Base-by-base conservation (phyloP, 1,139 yeast genomes). In the Taiozyma sp. region DNA sequence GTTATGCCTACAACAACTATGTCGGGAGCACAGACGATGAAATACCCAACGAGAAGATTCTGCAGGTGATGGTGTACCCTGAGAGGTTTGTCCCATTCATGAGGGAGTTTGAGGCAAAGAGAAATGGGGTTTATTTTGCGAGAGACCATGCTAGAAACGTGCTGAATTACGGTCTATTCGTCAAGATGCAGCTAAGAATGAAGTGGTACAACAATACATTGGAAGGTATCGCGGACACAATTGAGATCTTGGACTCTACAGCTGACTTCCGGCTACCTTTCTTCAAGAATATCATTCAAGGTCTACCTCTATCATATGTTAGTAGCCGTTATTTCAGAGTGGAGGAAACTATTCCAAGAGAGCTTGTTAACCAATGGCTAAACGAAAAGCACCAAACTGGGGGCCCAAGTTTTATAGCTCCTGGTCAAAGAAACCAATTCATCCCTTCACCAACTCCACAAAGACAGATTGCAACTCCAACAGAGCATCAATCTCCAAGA, bases 111-210 rank as follows among this genome's bases (percentile, higher is more conserved):
- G 39, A 44, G 14, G 19, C 6, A 4, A 19, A 34, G 9, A 35
- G 51, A 32, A 30, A 26, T 10, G 22, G 42, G 10, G 7, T 30
- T 2, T 7, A 34, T 6, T 29, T 13, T 10, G 34, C 35, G 2
- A 35, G 26, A 8, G 14, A 8, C 1, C 32, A 22, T 13, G 30
- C 26, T 2, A 21, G 26, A 4, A 52, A 54, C 32, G 43, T 51
- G 1, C 28, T 53, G 1, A n/a, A 41, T 10, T 9, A 48, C 6
- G 59, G 48, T 4, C 26, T 58, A 1, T 56, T 56, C 34, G 44
- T 52, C 11, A 47, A 44, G n/a, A 39, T 50, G 13, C 30, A 46
- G 13, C 11, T 50, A 9, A 52, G 45, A 21, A 10, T 56, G 24
- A 54, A 51, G 24, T 28, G 16, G 9, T 56, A 43, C 24, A 32